These are phyloP conservation scores for Skeletonema grethae DNA, from an alignment of 108 stramenopile genomes.

Conservation along the genomic window DNA sequence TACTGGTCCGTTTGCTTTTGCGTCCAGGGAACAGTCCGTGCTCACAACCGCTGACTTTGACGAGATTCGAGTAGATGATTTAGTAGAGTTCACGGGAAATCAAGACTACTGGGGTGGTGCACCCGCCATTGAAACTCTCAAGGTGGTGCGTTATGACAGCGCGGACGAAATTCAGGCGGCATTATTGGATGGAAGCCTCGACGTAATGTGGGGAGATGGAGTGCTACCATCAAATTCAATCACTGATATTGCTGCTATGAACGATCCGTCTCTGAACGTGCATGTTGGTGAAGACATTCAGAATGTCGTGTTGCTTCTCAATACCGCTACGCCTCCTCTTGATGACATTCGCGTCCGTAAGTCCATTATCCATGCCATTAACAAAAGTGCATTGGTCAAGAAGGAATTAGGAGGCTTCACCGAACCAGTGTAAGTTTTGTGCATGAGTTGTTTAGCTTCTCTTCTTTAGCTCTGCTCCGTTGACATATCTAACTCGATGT, in stretches of 20 bases:
- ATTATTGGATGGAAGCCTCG: slow-evolving; percentile 34
- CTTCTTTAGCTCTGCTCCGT: too few species aligned
- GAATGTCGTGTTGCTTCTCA: slow-evolving; percentile 39
- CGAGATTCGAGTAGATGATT: slow-evolving; percentile 22
- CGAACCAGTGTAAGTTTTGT: slow-evolving; percentile 7
- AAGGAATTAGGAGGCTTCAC: slow-evolving; percentile 28
- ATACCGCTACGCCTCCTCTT: slow-evolving; percentile 37
- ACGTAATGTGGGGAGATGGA: slow-evolving; percentile 42
- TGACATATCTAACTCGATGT: too few species aligned
- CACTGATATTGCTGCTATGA: slow-evolving; percentile 10
- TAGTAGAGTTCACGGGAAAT: slow-evolving; percentile 32
- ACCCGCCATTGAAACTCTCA: slow-evolving; percentile 26
- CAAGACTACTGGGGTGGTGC: slow-evolving; percentile 49
- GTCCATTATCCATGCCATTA: slow-evolving; percentile 42
- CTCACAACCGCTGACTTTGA: background rate
- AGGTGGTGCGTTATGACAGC: slow-evolving; percentile 37
- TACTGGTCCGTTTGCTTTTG: slow-evolving; percentile 47
- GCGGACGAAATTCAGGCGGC: slow-evolving; percentile 33
- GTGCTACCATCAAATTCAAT: slow-evolving; percentile 17
- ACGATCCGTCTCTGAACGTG: slow-evolving; percentile 17
- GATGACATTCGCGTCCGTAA: slow-evolving; percentile 39
- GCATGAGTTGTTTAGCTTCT: too few species aligned
- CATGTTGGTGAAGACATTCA: slow-evolving; percentile 26
- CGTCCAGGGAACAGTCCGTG: slow-evolving; percentile 7
- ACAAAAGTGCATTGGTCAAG: slow-evolving; percentile 37